A percentile compares a stretch with the other conserved stretches of the same genome.
Evolutionary conservation across 345 rosid species (phyloP).

Genomic region (Eucalyptus victrix): DNA sequence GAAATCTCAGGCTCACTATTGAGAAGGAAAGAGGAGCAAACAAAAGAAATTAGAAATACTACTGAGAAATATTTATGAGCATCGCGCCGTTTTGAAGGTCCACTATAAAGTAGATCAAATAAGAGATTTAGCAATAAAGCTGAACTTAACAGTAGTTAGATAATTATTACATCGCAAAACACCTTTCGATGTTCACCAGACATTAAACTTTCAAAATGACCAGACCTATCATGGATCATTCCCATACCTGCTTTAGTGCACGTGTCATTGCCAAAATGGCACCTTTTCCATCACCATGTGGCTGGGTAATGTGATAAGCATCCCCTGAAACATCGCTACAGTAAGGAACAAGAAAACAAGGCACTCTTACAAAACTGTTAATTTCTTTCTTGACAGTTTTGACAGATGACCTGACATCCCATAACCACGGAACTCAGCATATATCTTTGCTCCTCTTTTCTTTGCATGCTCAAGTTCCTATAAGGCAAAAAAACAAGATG

Average conservation of each 20-base stretch:
- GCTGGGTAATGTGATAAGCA: constrained; percentile 94
- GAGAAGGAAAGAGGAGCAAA: neutral
- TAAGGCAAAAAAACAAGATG: neutral
- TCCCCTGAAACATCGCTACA: constrained; percentile 38
- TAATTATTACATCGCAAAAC: neutral
- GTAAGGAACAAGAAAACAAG: neutral
- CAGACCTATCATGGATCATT: neutral
- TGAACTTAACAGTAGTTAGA: neutral
- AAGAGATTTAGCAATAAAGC: neutral
- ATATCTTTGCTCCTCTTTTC: constrained; percentile 71
- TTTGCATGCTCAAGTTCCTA: constrained; percentile 96
- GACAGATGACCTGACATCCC: constrained; percentile 85
- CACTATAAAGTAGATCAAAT: neutral
- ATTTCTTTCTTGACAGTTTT: neutral
- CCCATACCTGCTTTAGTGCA: constrained; percentile 61
- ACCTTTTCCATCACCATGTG: constrained; percentile 85
- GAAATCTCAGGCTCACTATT: neutral
- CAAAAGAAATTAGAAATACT: neutral
- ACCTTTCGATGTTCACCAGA: neutral
- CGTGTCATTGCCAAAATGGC: constrained; percentile 85
- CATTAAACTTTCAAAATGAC: neutral
- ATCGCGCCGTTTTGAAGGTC: neutral
- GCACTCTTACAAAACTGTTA: neutral
- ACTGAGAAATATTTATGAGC: neutral
- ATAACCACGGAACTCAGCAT: constrained; percentile 92